Conservation (phyloP, 2,329 filamentous ascomycete genomes). For the Zymoseptoria ardabiliae region DNA sequence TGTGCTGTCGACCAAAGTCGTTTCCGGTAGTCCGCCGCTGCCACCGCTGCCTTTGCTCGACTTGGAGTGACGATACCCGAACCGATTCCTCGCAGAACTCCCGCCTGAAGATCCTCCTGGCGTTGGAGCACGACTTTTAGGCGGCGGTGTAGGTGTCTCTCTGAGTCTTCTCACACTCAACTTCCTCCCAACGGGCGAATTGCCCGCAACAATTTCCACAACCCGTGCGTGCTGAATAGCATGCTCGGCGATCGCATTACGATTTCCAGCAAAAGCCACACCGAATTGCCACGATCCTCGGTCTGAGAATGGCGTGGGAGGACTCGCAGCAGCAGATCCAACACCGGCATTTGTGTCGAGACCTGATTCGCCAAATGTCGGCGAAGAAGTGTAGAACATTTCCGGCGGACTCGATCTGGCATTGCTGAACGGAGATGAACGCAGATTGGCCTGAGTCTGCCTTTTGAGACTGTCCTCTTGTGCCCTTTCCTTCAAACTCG, state of each 20-base stretch:
- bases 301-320: conserved; percentile 8
- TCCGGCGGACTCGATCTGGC: conserved; percentile 36
- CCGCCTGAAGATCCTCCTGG: conserved; percentile 21
- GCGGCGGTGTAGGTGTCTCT: not conserved
- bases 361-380: conserved; percentile 13
- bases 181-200: conserved; percentile 10
- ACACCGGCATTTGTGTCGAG: conserved; percentile 17
- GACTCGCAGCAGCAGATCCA: conserved; percentile 14
- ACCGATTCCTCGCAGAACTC: conserved; percentile 19
- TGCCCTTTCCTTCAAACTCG: conserved; percentile 68
- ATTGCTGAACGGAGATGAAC: conserved; percentile 61
- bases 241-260: conserved; percentile 24
- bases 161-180: conserved; percentile 6
- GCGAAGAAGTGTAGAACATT: conserved; percentile 22
- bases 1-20: not conserved
- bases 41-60: conserved; percentile 1
- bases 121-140: conserved; percentile 17
- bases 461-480: conserved; percentile 72
- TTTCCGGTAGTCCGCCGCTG: not conserved
- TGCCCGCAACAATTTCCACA: conserved; percentile 8
- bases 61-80: conserved; percentile 20
- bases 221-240: conserved; percentile 11
- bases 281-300: conserved; percentile 10
- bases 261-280: conserved; percentile 9
- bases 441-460: conserved; percentile 66